Evolutionary conservation across 495 filamentous ascomycete genomes (phyloP), one percentile per base, ranked within the genome.

Genomic region (Hypomontagnella submonticulosa): DNA sequence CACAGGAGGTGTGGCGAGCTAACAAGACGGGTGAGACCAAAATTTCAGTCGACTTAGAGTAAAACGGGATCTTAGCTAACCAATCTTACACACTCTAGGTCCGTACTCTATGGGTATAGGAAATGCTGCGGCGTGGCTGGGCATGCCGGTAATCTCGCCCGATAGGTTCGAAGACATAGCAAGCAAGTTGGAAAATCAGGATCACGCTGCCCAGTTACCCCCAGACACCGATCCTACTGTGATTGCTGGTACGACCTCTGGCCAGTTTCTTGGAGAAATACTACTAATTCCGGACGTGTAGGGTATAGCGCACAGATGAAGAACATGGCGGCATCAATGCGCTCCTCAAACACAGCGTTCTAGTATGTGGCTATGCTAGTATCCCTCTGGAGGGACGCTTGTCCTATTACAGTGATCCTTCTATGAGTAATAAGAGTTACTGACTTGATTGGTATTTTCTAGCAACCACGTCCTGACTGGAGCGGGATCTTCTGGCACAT

Each of bases 231-330:
- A 79, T 54, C 57, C 71, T 0, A 76, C 78, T 11, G 76, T 82
- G 0, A 60, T 75, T n/a, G 79, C 75, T 9, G 71, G 68, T 73
- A 52, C 42, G 67, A 38, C 16, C 30, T 30, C 19, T 13, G 18
- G 23, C 19, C 4, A 15, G 3, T n/a, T 0, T 27, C 19, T 5
- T 23, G 23, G 4, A 3, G n/a, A 12, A 20, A 19, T n/a, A 4
- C 30, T 43, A 13, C 47, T 65, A 20, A 70, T 23, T 47, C 38
- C 6, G 27, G 13, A 44, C 42, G 1, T 38, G 11, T 46, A 73
- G 81, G 81, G 16, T 82, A 82, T 68, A 55, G 44, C 34, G 79
- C 76, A 13, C 81, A 84, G 56, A 81, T 80, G 75, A 68, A 73
- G 23, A 63, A 76, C 30, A 75, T 77, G 61, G 77, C 79, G 3